phyloP scores from a whole-genome alignment of 257 asterid genomes.

The Scutellaria baicalensis region DNA sequence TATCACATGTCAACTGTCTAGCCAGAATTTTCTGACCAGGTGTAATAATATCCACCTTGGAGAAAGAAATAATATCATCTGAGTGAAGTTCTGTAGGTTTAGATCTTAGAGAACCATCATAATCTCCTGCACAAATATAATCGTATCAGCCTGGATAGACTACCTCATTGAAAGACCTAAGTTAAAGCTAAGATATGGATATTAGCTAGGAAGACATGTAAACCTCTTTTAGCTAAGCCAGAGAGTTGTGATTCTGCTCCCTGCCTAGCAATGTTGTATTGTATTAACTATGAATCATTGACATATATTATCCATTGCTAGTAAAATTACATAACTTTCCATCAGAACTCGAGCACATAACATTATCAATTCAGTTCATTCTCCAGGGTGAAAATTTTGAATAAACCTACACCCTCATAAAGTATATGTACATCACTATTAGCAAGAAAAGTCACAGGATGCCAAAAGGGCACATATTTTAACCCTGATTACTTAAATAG shows the following conservation, averaged over 20 bases:
- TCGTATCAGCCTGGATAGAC: conserved; percentile 17
- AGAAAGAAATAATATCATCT: conserved; percentile 69
- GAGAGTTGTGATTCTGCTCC: not conserved
- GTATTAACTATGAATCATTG: not conserved
- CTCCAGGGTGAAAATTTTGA: not conserved
- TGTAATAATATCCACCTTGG: conserved; percentile 78
- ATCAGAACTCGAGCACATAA: not conserved
- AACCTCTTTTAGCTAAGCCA: not conserved
- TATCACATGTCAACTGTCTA: conserved; percentile 64
- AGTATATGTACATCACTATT: not conserved
- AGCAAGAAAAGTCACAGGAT: not conserved
- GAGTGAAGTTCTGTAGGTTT: conserved; percentile 28
- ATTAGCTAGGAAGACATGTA: not conserved
- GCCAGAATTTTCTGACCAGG: conserved; percentile 89
- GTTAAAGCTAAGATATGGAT: not conserved
- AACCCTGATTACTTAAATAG: not conserved
- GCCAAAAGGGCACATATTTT: not conserved
- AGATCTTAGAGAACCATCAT: conserved; percentile 25
- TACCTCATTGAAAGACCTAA: not conserved
- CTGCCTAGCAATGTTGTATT: not conserved
- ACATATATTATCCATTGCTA: not conserved
- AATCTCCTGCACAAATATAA: conserved; percentile 39
- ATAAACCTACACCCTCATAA: not conserved
- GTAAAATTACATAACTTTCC: not conserved
- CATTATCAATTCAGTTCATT: not conserved